Percentiles rank a stretch among this genome's conserved stretches.
Conservation (phyloP, 2,329 filamentous ascomycete genomes). For the Fusarium verticillioides region DNA sequence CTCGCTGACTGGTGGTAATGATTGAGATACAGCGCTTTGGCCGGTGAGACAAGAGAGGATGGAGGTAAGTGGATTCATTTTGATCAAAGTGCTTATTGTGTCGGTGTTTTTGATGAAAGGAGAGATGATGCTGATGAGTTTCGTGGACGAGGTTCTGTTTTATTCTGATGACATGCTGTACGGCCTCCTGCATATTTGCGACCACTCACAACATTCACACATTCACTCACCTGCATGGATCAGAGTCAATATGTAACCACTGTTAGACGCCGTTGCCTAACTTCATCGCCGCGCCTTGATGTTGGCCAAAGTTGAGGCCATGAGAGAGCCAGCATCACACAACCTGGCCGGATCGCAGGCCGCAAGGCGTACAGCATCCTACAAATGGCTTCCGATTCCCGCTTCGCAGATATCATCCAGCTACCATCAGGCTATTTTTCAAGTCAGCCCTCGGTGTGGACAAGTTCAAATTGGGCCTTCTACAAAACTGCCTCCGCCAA, state of each 20-base stretch:
- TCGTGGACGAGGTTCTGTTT: not conserved
- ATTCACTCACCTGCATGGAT: not conserved
- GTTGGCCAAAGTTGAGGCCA: not conserved
- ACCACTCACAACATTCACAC: rapidly evolving
- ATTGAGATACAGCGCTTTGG: not conserved
- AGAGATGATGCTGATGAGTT: too few species aligned
- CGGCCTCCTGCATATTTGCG: conserved; percentile 4
- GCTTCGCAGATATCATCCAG: rapidly evolving
- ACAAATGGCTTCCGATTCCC: rapidly evolving
- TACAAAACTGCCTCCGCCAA: too few species aligned
- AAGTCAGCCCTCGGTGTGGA: rapidly evolving
- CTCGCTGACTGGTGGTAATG: not conserved
- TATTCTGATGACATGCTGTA: not conserved
- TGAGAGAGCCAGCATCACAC: rapidly evolving
- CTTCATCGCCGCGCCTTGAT: not conserved
- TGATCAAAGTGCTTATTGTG: rapidly evolving
- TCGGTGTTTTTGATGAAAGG: not conserved
- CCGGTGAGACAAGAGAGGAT: not conserved
- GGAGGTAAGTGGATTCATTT: not conserved
- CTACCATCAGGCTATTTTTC: rapidly evolving
- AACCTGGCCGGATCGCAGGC: rapidly evolving
- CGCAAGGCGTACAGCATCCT: not conserved
- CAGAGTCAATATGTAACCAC: rapidly evolving
- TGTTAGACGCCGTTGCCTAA: not conserved
- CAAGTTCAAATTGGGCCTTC: not conserved